Evolutionary conservation across 805 yeast species (phyloP).

Genomic region (Metschnikowia koreensis): DNA sequence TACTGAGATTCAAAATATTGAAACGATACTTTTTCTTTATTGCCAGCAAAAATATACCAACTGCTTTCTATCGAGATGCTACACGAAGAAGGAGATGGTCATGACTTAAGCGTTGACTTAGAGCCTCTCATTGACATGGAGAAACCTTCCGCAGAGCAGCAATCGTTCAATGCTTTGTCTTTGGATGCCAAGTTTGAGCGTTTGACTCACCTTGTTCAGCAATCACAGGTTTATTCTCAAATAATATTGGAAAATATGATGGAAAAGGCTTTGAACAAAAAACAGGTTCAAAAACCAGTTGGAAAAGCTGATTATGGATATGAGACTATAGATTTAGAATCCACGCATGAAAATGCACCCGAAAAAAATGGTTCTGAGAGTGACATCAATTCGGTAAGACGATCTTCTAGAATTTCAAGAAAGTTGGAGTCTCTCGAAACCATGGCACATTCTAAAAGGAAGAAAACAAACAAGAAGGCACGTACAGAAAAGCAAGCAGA

Average conservation of each 20-base stretch:
- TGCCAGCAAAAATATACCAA: background rate
- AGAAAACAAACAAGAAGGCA: background rate
- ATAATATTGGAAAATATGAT: slow-evolving; percentile 79
- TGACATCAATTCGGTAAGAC: slow-evolving; percentile 3
- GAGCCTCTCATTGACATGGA: background rate
- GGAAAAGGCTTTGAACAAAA: slow-evolving; percentile 41
- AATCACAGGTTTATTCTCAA: slow-evolving; percentile 82
- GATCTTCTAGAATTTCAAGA: background rate
- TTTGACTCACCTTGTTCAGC: slow-evolving; percentile 73
- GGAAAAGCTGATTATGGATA: slow-evolving; percentile 19
- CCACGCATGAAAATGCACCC: background rate
- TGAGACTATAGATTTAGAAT: slow-evolving; percentile 9
- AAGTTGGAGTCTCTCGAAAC: background rate
- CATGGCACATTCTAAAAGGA: background rate
- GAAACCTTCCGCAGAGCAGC: slow-evolving; percentile 28
- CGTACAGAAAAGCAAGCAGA: background rate
- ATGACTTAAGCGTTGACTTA: background rate
- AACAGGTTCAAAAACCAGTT: slow-evolving; percentile 8
- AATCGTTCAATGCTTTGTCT: slow-evolving; percentile 44
- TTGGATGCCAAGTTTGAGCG: slow-evolving; percentile 61
- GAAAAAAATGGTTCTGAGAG: background rate
- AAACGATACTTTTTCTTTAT: background rate
- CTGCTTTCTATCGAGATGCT: background rate
- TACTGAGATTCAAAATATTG: background rate
- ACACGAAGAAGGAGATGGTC: background rate